A percentile compares a stretch with the other conserved stretches of the same genome.
phyloP scores from a whole-genome alignment of 1,284 basidiomycete genomes.

The Rhizoctonia solani region DNA sequence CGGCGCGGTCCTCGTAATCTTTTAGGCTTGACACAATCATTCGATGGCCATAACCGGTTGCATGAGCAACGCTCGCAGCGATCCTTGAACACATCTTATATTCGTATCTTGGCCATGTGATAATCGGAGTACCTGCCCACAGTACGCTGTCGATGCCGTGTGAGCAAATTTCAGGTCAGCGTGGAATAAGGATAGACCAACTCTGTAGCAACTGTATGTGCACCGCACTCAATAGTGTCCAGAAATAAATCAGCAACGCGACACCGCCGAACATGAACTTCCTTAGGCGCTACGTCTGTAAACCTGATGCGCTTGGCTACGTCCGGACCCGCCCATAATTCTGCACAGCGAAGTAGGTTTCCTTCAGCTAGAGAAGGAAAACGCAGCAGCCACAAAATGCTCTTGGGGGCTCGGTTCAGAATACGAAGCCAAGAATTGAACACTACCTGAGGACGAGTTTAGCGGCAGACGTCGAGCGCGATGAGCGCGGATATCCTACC shows the following conservation, averaged over 20 bases:
- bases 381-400: slow-evolving; percentile 64
- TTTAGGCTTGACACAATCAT: slow-evolving; percentile 57
- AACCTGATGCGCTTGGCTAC: slow-evolving; percentile 60
- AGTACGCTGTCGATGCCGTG: slow-evolving; percentile 48
- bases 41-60: slow-evolving; percentile 58
- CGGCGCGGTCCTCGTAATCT: slow-evolving; percentile 60
- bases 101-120: slow-evolving; percentile 60
- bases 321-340: slow-evolving; percentile 57
- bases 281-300: slow-evolving; percentile 61
- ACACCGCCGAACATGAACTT: slow-evolving; percentile 58
- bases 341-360: slow-evolving; percentile 56
- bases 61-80: slow-evolving; percentile 59
- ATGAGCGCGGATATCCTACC: slow-evolving; percentile 42
- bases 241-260: slow-evolving; percentile 63
- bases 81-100: slow-evolving; percentile 68
- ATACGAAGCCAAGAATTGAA: slow-evolving; percentile 63
- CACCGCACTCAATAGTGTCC: slow-evolving; percentile 69
- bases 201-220: slow-evolving; percentile 66
- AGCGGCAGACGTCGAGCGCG: background rate
- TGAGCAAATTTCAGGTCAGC: background rate
- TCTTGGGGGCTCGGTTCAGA: slow-evolving; percentile 55
- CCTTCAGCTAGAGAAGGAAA: slow-evolving; percentile 62
- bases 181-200: slow-evolving; percentile 43
- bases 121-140: slow-evolving; percentile 63
- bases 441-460: slow-evolving; percentile 46